phyloP scores from a whole-genome alignment of 352 stramenopile genomes.

The Phytophthora crassamura region DNA sequence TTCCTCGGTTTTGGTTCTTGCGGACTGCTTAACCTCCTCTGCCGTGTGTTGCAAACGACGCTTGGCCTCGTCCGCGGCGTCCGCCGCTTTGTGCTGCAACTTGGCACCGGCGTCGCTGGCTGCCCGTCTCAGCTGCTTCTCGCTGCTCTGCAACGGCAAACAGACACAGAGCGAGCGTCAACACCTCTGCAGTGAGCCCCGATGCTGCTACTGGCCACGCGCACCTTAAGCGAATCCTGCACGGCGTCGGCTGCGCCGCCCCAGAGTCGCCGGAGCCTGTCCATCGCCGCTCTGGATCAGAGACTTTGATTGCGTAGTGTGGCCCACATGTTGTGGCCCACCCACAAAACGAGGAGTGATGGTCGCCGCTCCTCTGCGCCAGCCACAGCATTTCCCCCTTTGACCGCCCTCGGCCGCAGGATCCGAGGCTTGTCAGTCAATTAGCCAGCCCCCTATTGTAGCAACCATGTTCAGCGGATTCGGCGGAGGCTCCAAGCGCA shows the following conservation, averaged over 20 bases:
- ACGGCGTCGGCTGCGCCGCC: slow-evolving; percentile 25
- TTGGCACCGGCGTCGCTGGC: slow-evolving; percentile 19
- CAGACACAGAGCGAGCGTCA: neutral
- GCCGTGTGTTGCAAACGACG: slow-evolving; percentile 19
- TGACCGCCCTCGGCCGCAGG: slow-evolving; percentile 17
- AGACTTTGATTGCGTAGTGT: slow-evolving; percentile 7
- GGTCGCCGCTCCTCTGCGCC: neutral
- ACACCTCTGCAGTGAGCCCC: neutral
- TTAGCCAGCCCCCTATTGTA: neutral
- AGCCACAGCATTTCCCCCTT: slow-evolving; percentile 28
- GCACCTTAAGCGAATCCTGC: slow-evolving; percentile 38
- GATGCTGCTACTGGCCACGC: neutral
- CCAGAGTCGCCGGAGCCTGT: slow-evolving; percentile 37
- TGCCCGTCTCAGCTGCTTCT: slow-evolving; percentile 23
- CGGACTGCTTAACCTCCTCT: slow-evolving; percentile 16
- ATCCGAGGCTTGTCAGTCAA: slow-evolving; percentile 9
- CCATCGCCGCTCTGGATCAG: slow-evolving; percentile 17
- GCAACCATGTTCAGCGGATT: slow-evolving; percentile 76
- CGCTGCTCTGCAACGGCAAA: slow-evolving; percentile 10
- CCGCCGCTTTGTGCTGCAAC: slow-evolving; percentile 4
- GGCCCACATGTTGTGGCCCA: neutral
- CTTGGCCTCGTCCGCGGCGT: slow-evolving; percentile 23
- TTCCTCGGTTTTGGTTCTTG: slow-evolving; percentile 27
- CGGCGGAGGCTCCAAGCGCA: slow-evolving; percentile 44
- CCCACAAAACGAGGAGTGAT: slow-evolving; percentile 23